Base-by-base conservation (phyloP, 257 asterid genomes). In the Paulownia fortunei region DNA sequence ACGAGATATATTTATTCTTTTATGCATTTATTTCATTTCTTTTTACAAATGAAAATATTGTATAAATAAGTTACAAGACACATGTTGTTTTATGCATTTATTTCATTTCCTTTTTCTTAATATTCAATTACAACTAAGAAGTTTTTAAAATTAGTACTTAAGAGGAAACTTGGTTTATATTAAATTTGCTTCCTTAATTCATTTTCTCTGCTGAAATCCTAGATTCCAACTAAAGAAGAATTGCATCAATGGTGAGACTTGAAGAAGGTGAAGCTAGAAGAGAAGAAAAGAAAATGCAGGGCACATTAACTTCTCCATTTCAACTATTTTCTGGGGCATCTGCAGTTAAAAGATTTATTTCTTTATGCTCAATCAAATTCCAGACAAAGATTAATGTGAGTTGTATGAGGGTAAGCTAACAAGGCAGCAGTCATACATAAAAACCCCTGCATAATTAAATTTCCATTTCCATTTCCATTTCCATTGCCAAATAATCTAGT, bases 341-440 rank as follows among this genome's bases (percentile, higher is more conserved):
- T 54, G 23, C 21, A 76, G 59, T 65, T 37, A 3, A 44, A 73
- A 46, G 79, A 9, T 32, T 15, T 5, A 73, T 41, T 19, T 27
- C 69, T 26, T 73, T 49, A 51, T 34, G 74, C 42, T 23, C 56
- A 34, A 56, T 8, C 66, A 64, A 76, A 64, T 52, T 64, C 55
- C 23, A 26, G 80, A 32, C 49, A 49, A 10, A 21, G 27, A 70
- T 1, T 27, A 54, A 42, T 6, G 12, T 13, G 37, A 67, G 73
- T 44, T 23, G 54, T 24, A 2, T 26, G 15, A 27, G 23, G 8
- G 6, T n/a, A 24, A 26, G 46, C 46, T 6, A 24, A 4, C 11
- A 74, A 56, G 47, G 30, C 72, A 58, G 56, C 56, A 34, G 49
- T 42, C 46, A 32, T 73, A 12, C 0, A 56, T 8, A 58, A 59